Evolutionary conservation across 257 asterid species (phyloP), one percentile per base, ranked within the genome.

Genomic region (Cinchona pubescens): DNA sequence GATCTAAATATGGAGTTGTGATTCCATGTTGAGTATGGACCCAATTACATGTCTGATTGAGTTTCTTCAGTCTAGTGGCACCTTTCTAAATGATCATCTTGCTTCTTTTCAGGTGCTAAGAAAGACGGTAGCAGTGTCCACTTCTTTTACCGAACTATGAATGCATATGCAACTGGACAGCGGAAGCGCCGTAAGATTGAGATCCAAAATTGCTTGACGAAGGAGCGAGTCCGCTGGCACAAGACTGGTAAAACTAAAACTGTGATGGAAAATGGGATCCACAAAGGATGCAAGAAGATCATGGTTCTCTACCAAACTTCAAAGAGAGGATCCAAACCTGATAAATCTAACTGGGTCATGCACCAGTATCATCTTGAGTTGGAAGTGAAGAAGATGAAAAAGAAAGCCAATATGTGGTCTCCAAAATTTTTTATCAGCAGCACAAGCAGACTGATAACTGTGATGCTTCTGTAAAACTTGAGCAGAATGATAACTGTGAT

Each of bases 291-390:
- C 18, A 96, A 96, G 86, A 96, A 96, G 80, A 92, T 96, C 79
- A 85, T 95, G 97, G 99, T 96, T 71, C 89, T 96, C 45, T 90
- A 96, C 60, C 76, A 82, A 48, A 70, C 73, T 9, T 53, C 91
- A 13, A 89, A 85, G 85, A 75, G 62, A 66, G 96, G 89, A 23
- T 78, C 86, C 45, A 92, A 88, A 74, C 88, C 94, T 1, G 91
- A 75, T 48, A 95, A 88, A 67, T 86, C 88, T 73, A 84, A 86
- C 42, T 96, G 99, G 99, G 90, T 88, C 64, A 93, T 96, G 98
- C 95, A 96, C 83, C 99, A 96, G 80, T 91, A 84, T 84, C 98
- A 96, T 80, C 84, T 96, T 16, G n/a, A n/a, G n/a, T n/a, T n/a
- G 99, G 99, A 13, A 73, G 68, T 0, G 79, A 87, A 21, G 90